phyloP scores from a whole-genome alignment of 148 eudicot species.

The Arbutus unedo region DNA sequence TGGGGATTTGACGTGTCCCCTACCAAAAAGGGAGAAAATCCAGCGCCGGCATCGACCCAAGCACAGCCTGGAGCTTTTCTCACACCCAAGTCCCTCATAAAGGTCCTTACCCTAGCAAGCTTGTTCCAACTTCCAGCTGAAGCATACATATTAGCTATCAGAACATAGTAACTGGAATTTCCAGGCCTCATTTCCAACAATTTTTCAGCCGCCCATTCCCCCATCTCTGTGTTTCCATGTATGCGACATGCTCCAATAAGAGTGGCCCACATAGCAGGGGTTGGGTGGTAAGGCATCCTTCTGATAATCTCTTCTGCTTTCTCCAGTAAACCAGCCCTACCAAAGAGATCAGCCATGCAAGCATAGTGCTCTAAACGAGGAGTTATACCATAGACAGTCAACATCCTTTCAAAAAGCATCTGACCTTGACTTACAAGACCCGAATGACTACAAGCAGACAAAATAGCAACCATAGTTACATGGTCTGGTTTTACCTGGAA shows the following conservation, averaged over 20 bases:
- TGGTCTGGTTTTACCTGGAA: constrained; percentile 62
- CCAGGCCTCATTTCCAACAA: constrained; percentile 59
- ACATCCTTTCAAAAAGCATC: constrained; percentile 53
- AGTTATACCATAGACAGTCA: constrained; percentile 42
- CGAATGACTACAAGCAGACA: constrained; percentile 87
- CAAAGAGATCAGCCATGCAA: constrained; percentile 82
- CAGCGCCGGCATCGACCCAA: constrained; percentile 66
- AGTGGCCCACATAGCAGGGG: constrained; percentile 78
- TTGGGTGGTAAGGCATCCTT: constrained; percentile 66
- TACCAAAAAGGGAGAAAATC: constrained; percentile 55
- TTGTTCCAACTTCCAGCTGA: constrained; percentile 66
- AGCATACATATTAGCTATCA: constrained; percentile 81
- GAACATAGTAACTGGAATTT: constrained; percentile 67
- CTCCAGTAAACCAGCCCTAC: constrained; percentile 65
- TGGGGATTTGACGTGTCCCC: constrained; percentile 49
- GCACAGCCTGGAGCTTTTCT: constrained; percentile 76
- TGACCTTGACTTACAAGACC: constrained; percentile 67
- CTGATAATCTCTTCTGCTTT: constrained; percentile 51
- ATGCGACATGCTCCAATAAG: constrained; percentile 66
- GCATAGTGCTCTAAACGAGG: constrained; percentile 72
- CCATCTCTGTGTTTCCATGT: constrained; percentile 53
- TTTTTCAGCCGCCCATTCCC: constrained; percentile 70
- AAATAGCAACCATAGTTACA: constrained; percentile 63
- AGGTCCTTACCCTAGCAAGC: constrained; percentile 53
- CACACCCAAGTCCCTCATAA: constrained; percentile 66